A percentile compares a stretch with the other conserved stretches of the same genome.
Evolutionary conservation across 768 basidiomycete species (phyloP).

Genomic region (Serendipita sp.): DNA sequence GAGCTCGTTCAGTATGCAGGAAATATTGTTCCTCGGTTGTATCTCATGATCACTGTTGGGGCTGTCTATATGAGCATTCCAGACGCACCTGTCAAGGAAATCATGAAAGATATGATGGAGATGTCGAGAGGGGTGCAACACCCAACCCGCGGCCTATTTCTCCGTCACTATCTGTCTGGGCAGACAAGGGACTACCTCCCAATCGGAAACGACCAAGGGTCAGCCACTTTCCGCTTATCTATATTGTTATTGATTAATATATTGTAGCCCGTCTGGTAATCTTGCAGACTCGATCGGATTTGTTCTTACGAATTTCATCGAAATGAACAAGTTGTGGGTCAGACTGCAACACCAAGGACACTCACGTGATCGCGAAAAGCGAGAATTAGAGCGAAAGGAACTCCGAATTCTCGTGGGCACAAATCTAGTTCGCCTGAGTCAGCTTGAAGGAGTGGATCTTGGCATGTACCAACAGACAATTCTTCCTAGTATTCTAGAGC

Average conservation of each 20-base stretch:
- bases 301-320: conserved; percentile 95
- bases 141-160: conserved; percentile 89
- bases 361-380: conserved; percentile 91
- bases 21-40: conserved; percentile 83
- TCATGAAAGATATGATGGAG: conserved; percentile 99
- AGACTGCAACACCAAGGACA: conserved; percentile 96
- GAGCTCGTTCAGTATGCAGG: conserved; percentile 99
- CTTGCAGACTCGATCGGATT: conserved; percentile 91
- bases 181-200: conserved; percentile 96
- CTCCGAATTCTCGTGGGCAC: conserved; percentile 93
- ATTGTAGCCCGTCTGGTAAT: conserved; percentile 60
- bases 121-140: conserved; percentile 96
- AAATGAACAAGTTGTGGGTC: conserved; percentile 99
- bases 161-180: conserved; percentile 91
- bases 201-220: conserved; percentile 73
- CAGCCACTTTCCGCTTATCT: conserved; percentile 12
- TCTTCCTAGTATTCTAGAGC: conserved; percentile 85
- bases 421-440: conserved; percentile 87
- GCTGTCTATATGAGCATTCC: conserved; percentile 98
- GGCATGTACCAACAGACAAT: conserved; percentile 78
- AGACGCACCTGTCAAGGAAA: conserved; percentile 94
- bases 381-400: conserved; percentile 90
- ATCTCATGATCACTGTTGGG: conserved; percentile 99
- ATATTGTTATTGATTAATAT: neutral
- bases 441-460: conserved; percentile 91